These are phyloP conservation scores for Davidsoniella eucalypti DNA, from an alignment of 2,329 filamentous ascomycete species.

Conservation along the genomic window DNA sequence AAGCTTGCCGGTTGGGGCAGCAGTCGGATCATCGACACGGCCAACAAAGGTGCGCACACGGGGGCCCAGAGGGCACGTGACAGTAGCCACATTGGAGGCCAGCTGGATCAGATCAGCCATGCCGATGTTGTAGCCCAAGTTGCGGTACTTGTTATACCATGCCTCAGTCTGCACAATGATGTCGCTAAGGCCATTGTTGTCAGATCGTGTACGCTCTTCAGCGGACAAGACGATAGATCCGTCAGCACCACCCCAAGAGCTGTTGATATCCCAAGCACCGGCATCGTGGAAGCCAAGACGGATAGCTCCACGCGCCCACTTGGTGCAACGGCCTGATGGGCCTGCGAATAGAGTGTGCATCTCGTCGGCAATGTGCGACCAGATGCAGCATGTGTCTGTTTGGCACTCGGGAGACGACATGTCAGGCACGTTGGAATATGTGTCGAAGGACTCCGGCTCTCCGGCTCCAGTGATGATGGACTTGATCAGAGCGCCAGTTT, in stretches of 20 bases:
- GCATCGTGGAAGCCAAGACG: conserved; percentile 34
- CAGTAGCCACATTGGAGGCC: conserved; percentile 32
- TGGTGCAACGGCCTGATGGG: conserved; percentile 25
- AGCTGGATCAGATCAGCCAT: conserved; percentile 40
- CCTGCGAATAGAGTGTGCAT: conserved; percentile 23
- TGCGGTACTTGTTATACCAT: conserved; percentile 25
- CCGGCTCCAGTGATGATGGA: conserved; percentile 19
- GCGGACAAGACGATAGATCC: conserved; percentile 26
- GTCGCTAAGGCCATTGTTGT: conserved; percentile 31
- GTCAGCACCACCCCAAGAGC: conserved; percentile 28
- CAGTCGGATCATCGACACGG: conserved; percentile 27
- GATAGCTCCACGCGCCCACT: conserved; percentile 27
- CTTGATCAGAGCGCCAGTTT: conserved; percentile 23
- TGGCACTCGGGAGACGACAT: conserved; percentile 19
- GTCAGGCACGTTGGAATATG: conserved; percentile 14
- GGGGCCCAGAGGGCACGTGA: conserved; percentile 29
- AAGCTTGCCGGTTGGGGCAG: conserved; percentile 26
- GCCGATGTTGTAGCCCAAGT: conserved; percentile 23
- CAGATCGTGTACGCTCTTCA: conserved; percentile 22
- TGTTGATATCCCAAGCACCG: conserved; percentile 25
- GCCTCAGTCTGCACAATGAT: conserved; percentile 25
- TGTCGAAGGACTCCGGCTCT: too few relatives aligned
- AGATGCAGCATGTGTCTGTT: conserved; percentile 28
- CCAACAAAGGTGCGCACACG: conserved; percentile 34
- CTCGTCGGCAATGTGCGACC: conserved; percentile 27